Percentiles rank a stretch among this genome's conserved stretches.
These are phyloP conservation scores for Colletotrichum endophyticum DNA, from an alignment of 2,329 filamentous ascomycete species.

Conservation along the genomic window DNA sequence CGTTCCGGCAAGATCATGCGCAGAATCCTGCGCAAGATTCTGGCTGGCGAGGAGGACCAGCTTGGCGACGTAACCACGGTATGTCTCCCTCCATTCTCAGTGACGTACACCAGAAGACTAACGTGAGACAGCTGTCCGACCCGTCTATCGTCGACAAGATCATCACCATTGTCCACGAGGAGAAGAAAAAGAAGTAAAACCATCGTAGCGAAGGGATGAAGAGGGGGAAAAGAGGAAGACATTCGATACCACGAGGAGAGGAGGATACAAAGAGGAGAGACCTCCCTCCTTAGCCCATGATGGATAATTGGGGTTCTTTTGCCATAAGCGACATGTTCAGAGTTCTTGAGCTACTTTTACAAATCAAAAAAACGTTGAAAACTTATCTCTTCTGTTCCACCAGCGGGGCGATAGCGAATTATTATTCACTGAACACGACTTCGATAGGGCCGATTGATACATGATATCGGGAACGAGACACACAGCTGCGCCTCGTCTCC, in stretches of 20 bases:
- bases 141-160: slow-evolving; percentile 90
- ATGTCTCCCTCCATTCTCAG: slow-evolving; percentile 41
- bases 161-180: slow-evolving; percentile 77
- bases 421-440: not conserved
- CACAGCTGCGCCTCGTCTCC: not conserved
- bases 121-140: slow-evolving; percentile 75
- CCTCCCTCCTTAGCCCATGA: not conserved
- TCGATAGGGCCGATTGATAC: not conserved
- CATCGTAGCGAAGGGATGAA: not conserved
- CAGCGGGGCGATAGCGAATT: not conserved
- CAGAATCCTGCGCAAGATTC: slow-evolving; percentile 93
- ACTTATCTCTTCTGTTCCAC: not conserved
- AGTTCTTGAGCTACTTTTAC: not conserved
- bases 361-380: not conserved
- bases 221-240: not conserved
- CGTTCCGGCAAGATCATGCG: slow-evolving; percentile 99
- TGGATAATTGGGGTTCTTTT: not conserved
- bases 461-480: not conserved
- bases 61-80: slow-evolving; percentile 92
- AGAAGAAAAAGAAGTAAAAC: slow-evolving; percentile 56
- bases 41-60: slow-evolving; percentile 96
- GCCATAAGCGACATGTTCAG: not conserved
- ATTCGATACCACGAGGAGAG: slow-evolving; percentile 10
- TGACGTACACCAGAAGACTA: not conserved
- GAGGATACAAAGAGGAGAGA: not conserved